These are phyloP conservation scores for Leptographium flavum DNA, from an alignment of 2,329 filamentous ascomycete genomes.

Conservation along the genomic window DNA sequence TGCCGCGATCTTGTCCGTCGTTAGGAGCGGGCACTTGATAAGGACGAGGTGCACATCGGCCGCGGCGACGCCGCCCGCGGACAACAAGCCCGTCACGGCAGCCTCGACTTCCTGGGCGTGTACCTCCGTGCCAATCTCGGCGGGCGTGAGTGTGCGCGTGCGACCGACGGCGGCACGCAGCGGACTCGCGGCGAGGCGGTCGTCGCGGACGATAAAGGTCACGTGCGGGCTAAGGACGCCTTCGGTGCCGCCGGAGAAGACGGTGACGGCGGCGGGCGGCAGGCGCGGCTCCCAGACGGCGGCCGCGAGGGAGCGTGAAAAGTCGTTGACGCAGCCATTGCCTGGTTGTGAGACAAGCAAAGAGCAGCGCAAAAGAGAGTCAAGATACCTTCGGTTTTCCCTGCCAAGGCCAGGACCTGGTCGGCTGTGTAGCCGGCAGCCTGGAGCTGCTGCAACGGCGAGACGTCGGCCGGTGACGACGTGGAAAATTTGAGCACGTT, in stretches of 20 bases:
- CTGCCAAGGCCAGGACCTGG: constrained; percentile 17
- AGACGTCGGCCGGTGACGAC: constrained; percentile 17
- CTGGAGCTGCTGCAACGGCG: constrained; percentile 14
- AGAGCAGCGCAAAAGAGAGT: neutral
- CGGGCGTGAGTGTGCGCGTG: constrained; percentile 14
- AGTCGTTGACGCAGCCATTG: constrained; percentile 22
- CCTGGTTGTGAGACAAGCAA: constrained; percentile 12
- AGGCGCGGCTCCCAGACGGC: constrained; percentile 18
- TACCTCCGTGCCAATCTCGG: constrained; percentile 17
- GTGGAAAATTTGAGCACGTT: constrained; percentile 18
- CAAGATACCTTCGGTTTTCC: constrained; percentile 17
- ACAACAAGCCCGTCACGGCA: constrained; percentile 12
- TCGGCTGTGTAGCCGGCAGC: constrained; percentile 16
- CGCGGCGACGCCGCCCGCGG: constrained; percentile 8
- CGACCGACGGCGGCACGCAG: constrained; percentile 15
- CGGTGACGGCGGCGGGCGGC: constrained; percentile 15
- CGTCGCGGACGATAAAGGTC: constrained; percentile 15
- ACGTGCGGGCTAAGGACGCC: constrained; percentile 19
- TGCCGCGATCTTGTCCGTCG: constrained; percentile 14
- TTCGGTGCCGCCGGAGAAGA: constrained; percentile 20
- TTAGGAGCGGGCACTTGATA: constrained; percentile 15
- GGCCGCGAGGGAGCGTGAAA: constrained; percentile 17
- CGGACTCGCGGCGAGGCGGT: constrained; percentile 6
- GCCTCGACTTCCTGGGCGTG: constrained; percentile 14
- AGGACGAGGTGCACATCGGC: constrained; percentile 14